phyloP scores from a whole-genome alignment of 2,329 filamentous ascomycete species.

The Paraphoma sp. region DNA sequence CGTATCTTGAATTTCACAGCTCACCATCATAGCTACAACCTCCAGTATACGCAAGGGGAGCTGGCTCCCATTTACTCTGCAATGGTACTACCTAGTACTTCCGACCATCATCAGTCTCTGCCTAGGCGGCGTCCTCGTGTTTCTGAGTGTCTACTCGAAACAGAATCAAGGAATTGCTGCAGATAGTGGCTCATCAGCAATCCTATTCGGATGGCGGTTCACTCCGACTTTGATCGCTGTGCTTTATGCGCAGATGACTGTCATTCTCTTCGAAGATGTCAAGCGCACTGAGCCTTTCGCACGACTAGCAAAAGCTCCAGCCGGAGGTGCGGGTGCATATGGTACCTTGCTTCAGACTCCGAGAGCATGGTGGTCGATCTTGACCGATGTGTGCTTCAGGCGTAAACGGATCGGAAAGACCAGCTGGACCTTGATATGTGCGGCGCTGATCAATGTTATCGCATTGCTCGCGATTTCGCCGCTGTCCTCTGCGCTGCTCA shows the following conservation, averaged over 20 bases:
- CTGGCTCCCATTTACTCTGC: constrained; percentile 23
- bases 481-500: constrained; percentile 20
- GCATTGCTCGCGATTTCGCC: constrained; percentile 20
- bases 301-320: constrained; percentile 15
- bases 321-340: constrained; percentile 12
- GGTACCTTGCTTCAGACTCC: constrained; percentile 19
- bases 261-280: constrained; percentile 26
- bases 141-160: constrained; percentile 25
- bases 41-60: not conserved
- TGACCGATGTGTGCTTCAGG: constrained; percentile 11
- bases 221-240: constrained; percentile 29
- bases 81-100: constrained; percentile 18
- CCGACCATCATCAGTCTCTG: constrained; percentile 7
- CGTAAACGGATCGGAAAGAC: constrained; percentile 10
- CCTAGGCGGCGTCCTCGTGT: constrained; percentile 17
- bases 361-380: constrained; percentile 18
- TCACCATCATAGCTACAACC: not conserved
- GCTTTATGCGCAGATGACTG: constrained; percentile 23
- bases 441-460: constrained; percentile 9
- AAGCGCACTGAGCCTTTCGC: constrained; percentile 29
- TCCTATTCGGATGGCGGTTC: constrained; percentile 35
- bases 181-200: constrained; percentile 40
- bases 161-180: constrained; percentile 16
- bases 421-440: constrained; percentile 15
- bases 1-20: not conserved